Evolutionary conservation across 495 filamentous ascomycete genomes (phyloP).

Genomic region (Neurospora sp.): DNA sequence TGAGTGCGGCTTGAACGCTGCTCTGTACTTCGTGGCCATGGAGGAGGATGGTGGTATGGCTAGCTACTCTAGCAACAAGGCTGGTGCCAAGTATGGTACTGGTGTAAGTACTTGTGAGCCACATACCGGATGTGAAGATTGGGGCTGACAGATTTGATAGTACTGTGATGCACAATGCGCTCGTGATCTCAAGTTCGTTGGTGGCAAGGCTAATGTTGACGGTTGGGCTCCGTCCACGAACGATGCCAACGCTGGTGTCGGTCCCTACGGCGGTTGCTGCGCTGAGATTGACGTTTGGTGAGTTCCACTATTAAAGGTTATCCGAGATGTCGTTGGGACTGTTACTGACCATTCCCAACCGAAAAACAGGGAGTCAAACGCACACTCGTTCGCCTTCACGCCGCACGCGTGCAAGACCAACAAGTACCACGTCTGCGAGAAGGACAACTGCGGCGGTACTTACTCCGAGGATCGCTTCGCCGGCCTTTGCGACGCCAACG

Average conservation of each 20-base stretch:
- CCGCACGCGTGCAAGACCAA: constrained; percentile 57
- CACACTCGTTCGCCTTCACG: constrained; percentile 50
- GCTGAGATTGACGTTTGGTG: constrained; percentile 61
- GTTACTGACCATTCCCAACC: no score
- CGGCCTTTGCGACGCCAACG: constrained; percentile 60
- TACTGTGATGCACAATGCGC: constrained; percentile 53
- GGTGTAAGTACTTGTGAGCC: constrained; percentile 17
- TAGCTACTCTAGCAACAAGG: constrained; percentile 42
- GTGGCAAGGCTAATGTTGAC: constrained; percentile 49
- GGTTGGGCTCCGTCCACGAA: constrained; percentile 32
- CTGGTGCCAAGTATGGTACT: constrained; percentile 51
- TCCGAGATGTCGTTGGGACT: no score
- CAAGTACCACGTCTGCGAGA: constrained; percentile 49
- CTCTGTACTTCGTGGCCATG: constrained; percentile 52
- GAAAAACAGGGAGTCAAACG: constrained; percentile 53
- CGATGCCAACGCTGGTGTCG: constrained; percentile 43
- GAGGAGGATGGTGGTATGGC: constrained; percentile 44
- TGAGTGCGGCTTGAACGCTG: constrained; percentile 46
- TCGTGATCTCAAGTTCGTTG: constrained; percentile 42
- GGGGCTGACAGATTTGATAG: constrained; percentile 4
- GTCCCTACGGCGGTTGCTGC: constrained; percentile 49
- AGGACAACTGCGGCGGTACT: constrained; percentile 36
- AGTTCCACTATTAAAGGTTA: no score
- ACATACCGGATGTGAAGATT: not conserved
- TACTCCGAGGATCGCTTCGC: constrained; percentile 43